phyloP scores from a whole-genome alignment of 371 early-diverging fungal genomes.

The Synchytrium microbalum region DNA sequence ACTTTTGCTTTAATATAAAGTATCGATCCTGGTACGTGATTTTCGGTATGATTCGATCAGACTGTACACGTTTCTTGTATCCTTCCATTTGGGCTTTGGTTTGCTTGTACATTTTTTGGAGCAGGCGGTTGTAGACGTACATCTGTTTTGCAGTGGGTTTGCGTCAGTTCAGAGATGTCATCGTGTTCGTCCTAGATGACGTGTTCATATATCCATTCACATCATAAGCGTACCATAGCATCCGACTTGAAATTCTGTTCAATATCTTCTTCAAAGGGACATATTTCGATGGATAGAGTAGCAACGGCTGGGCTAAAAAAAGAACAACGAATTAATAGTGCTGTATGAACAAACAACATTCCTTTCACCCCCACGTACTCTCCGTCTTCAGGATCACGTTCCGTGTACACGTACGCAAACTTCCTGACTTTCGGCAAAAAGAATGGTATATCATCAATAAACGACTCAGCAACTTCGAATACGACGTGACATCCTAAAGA shows the following conservation, averaged over 20 bases:
- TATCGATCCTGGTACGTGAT: conserved; percentile 23
- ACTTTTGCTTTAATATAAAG: conserved; percentile 15
- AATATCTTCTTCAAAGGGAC: background rate
- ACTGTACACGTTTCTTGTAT: conserved; percentile 23
- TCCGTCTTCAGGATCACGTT: background rate
- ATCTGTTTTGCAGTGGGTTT: background rate
- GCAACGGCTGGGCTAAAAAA: background rate
- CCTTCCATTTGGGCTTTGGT: conserved; percentile 6
- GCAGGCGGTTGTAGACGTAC: background rate
- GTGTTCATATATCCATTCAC: background rate
- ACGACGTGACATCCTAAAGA: conserved; percentile 1
- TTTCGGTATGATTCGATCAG: conserved; percentile 21
- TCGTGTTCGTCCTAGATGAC: background rate
- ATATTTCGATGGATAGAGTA: background rate
- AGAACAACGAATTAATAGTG: background rate
- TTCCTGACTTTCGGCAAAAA: conserved; percentile 1
- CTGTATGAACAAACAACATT: background rate
- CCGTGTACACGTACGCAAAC: conserved; percentile 2
- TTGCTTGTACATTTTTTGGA: conserved; percentile 7
- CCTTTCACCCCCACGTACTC: background rate
- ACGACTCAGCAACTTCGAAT: background rate
- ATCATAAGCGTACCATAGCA: background rate
- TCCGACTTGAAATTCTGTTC: background rate
- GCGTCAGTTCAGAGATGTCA: background rate
- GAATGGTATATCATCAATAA: background rate